A percentile compares a stretch with the other conserved stretches of the same genome.
Evolutionary conservation across 306 rosid genomes (phyloP).

Genomic region (Quercus ilex): DNA sequence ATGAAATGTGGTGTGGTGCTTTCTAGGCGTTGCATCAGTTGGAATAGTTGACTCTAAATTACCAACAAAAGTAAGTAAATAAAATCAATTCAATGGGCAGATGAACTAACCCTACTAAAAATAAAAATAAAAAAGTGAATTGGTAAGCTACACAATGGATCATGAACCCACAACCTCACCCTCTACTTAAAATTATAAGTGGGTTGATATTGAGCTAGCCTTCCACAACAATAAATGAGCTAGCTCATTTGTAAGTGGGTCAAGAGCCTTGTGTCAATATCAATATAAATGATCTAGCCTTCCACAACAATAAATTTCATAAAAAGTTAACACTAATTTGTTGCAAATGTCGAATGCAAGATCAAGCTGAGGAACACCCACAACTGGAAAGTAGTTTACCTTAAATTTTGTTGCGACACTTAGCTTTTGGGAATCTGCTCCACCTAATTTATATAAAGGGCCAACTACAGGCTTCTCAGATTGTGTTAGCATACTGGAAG

Average conservation of each 20-base stretch:
- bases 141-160: too few species aligned
- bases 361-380: not conserved
- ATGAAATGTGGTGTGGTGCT: conserved; percentile 98
- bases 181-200: too few species aligned
- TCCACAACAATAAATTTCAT: not conserved
- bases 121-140: not conserved
- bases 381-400: conserved; percentile 37
- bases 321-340: not conserved
- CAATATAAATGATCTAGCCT: not conserved
- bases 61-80: conserved; percentile 25
- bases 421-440: conserved; percentile 96
- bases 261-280: not conserved
- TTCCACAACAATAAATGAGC: too few species aligned
- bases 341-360: not conserved
- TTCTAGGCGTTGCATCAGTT: conserved; percentile 91
- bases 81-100: conserved; percentile 13
- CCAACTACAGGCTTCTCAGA: conserved; percentile 88
- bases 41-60: conserved; percentile 84
- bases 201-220: too few species aligned
- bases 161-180: too few species aligned
- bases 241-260: too few species aligned
- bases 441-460: conserved; percentile 78
- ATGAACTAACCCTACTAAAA: not conserved
- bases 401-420: conserved; percentile 97
- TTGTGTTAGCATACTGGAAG: conserved; percentile 75